Percentiles rank a stretch among this genome's conserved stretches.
Evolutionary conservation across 192 early-diverging fungal genomes (phyloP).

Genomic region (Podochytrium sp.): DNA sequence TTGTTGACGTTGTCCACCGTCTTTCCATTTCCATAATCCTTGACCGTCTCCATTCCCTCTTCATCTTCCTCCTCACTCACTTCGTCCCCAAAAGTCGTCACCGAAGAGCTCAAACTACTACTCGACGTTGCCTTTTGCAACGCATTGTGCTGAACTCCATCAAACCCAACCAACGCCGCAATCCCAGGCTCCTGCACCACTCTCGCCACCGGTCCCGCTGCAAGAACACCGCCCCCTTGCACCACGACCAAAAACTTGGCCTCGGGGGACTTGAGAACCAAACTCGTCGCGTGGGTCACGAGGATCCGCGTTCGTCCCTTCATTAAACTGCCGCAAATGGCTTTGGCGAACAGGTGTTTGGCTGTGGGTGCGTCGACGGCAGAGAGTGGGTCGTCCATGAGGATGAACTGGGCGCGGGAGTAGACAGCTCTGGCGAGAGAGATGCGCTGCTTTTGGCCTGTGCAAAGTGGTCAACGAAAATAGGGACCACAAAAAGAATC

Average conservation of each 20-base stretch:
- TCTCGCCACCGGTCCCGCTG: constrained; percentile 34
- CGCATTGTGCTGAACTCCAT: neutral
- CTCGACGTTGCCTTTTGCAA: neutral
- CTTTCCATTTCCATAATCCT: constrained; percentile 28
- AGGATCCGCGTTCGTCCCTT: constrained; percentile 80
- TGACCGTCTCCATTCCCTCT: constrained; percentile 11
- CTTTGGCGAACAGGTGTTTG: constrained; percentile 78
- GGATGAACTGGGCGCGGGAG: constrained; percentile 65
- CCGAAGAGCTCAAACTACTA: neutral
- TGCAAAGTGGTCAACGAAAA: neutral
- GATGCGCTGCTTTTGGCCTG: constrained; percentile 69
- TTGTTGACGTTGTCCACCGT: constrained; percentile 28
- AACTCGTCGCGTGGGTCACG: constrained; percentile 75
- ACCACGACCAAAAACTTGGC: constrained; percentile 43
- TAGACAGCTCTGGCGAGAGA: constrained; percentile 81
- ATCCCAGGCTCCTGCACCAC: constrained; percentile 23
- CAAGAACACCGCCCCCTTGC: constrained; percentile 39
- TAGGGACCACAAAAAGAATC: constrained; percentile 29
- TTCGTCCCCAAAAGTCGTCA: constrained; percentile 27
- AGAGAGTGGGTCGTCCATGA: constrained; percentile 86
- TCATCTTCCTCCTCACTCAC: constrained; percentile 17
- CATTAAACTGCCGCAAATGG: constrained; percentile 73
- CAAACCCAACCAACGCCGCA: constrained; percentile 28
- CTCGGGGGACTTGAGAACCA: constrained; percentile 48
- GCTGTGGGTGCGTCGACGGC: constrained; percentile 97